Evolutionary conservation across 495 filamentous ascomycete species (phyloP).

Genomic region (Podospora appendiculata): DNA sequence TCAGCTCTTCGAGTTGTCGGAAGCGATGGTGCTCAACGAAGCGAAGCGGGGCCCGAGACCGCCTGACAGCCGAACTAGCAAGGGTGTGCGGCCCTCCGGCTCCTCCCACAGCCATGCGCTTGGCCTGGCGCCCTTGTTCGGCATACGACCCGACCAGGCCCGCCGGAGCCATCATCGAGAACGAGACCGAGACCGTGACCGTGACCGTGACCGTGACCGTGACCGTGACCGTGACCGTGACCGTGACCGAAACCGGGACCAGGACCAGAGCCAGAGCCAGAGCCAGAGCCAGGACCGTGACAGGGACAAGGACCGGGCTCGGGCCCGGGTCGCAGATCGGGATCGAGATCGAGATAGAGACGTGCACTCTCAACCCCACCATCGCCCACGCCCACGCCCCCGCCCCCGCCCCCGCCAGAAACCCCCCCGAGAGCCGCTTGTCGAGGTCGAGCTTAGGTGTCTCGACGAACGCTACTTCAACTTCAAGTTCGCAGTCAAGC

Average conservation of each 20-base stretch:
- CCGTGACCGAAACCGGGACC: neutral
- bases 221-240: neutral
- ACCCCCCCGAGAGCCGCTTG: neutral
- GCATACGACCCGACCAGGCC: neutral
- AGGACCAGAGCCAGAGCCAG: neutral
- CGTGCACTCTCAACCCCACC: neutral
- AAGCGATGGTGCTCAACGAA: conserved; percentile 3
- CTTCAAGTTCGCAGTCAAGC: neutral
- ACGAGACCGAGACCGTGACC: neutral
- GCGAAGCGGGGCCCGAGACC: conserved; percentile 1
- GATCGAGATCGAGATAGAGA: conserved; percentile 3
- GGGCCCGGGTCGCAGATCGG: neutral
- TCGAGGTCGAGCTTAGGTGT: conserved; percentile 9
- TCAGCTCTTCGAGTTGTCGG: no score
- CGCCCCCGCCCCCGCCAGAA: neutral
- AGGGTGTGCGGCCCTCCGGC: neutral
- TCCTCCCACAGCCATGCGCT: neutral
- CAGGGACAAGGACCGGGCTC: neutral
- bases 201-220: no score
- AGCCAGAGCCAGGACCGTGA: no score
- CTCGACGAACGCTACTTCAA: conserved; percentile 6
- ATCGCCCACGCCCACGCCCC: neutral
- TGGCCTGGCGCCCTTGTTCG: neutral
- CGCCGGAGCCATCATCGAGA: neutral
- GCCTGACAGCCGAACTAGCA: conserved; percentile 2